phyloP scores from a whole-genome alignment of 805 yeast species.

The Yarrowia yakushimensis region DNA sequence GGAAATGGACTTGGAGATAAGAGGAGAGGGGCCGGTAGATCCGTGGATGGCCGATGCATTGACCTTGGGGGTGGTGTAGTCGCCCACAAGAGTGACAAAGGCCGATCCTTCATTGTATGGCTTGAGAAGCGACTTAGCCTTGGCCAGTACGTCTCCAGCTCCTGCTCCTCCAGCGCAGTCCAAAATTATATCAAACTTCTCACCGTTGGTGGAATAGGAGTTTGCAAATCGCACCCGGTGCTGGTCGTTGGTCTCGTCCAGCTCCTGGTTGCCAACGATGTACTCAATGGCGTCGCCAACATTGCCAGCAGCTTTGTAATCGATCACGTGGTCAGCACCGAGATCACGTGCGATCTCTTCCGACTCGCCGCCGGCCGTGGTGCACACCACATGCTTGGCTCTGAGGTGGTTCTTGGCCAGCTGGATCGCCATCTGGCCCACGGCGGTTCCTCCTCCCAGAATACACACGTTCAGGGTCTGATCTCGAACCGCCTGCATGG shows the following conservation, averaged over 20 bases:
- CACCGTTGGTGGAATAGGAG: slow-evolving; percentile 39
- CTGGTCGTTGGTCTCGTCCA: slow-evolving; percentile 18
- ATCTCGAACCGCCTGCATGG: slow-evolving; percentile 38
- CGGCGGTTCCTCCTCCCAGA: slow-evolving; percentile 72
- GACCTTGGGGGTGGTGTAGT: slow-evolving; percentile 36
- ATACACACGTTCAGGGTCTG: slow-evolving; percentile 44
- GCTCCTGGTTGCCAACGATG: slow-evolving; percentile 22
- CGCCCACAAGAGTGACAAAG: slow-evolving; percentile 59
- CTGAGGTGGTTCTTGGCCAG: slow-evolving; percentile 49
- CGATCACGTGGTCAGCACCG: slow-evolving; percentile 60
- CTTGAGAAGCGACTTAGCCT: slow-evolving; percentile 46
- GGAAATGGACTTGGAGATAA: slow-evolving; percentile 19
- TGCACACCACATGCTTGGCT: slow-evolving; percentile 52
- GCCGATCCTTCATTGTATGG: slow-evolving; percentile 47
- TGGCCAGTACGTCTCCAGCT: slow-evolving; percentile 43
- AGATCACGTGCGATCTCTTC: slow-evolving; percentile 42
- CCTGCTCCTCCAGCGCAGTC: slow-evolving; percentile 59
- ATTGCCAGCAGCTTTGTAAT: slow-evolving; percentile 50
- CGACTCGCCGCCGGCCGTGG: slow-evolving; percentile 50
- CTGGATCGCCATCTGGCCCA: slow-evolving; percentile 56
- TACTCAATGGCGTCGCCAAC: slow-evolving; percentile 38
- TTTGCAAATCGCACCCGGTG: slow-evolving; percentile 33
- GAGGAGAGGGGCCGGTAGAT: slow-evolving; percentile 12
- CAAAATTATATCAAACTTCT: slow-evolving; percentile 56
- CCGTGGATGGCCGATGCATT: slow-evolving; percentile 13